Conservation (phyloP, 108 stramenopile genomes). For the Cyclotella baltica region DNA sequence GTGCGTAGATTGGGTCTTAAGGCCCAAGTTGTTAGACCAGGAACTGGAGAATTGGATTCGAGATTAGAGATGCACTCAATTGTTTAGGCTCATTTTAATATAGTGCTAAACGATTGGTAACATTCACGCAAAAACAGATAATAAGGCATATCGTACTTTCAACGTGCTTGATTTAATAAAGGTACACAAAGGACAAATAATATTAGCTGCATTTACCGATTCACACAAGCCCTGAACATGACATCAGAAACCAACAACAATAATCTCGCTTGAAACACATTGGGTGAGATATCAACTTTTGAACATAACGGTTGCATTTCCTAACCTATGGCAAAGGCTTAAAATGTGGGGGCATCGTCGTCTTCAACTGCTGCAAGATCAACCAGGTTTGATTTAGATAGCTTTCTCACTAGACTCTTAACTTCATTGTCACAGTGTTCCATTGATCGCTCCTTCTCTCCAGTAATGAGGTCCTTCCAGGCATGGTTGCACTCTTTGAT, state of each 20-base stretch:
- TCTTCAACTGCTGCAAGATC: conserved; percentile 62
- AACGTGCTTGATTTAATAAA: too few relatives aligned
- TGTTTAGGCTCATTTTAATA: not conserved
- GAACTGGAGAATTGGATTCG: conserved; percentile 47
- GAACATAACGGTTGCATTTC: too few relatives aligned
- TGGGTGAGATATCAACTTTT: too few relatives aligned
- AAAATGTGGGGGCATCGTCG: conserved; percentile 71
- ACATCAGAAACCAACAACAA: not conserved
- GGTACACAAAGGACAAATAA: not conserved
- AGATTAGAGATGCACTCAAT: conserved; percentile 40
- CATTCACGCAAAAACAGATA: too few relatives aligned
- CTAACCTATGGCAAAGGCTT: not conserved
- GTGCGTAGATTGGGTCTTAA: conserved; percentile 62
- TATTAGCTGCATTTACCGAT: not conserved
- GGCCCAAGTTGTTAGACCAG: conserved; percentile 63
- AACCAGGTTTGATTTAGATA: conserved; percentile 81
- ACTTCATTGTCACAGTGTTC: conserved; percentile 65
- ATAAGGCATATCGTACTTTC: too few relatives aligned
- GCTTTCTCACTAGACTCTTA: conserved; percentile 80
- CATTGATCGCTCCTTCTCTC: conserved; percentile 79
- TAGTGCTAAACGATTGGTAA: not conserved
- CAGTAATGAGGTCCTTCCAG: conserved; percentile 88
- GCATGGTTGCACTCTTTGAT: conserved; percentile 89
- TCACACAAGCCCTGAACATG: not conserved
- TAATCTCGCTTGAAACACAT: too few relatives aligned